Base-by-base conservation (phyloP, 1,284 basidiomycete genomes). In the Sanghuangporus weigelae region DNA sequence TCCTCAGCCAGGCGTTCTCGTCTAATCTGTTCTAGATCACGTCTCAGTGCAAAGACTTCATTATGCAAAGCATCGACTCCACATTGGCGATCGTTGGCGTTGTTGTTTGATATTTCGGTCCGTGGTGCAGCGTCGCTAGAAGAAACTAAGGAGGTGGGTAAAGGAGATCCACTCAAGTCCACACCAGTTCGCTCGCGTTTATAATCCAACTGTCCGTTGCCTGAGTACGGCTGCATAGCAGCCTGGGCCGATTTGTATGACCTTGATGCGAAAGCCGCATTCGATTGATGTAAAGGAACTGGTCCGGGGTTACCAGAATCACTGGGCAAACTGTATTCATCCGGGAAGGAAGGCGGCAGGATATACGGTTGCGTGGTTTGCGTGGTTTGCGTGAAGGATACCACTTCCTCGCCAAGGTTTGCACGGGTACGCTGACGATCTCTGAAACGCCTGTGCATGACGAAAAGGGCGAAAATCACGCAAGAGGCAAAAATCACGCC, bases 11-110 rank as follows among this genome's bases (percentile, higher is more conserved):
- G 26, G 21, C 67, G 55, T 59, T 68, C 64, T 26, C 51, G 55
- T 23, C 69, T 63, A 31, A 71, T 68, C 65, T 63, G 54, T 46
- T 70, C 63, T 67, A 72, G 65, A 49, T 71, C 69, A 8, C 68
- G 64, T n/a, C 71, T 63, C 48, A 71, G 46, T 39, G 57, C 60
- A 48, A 68, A 67, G 14, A 72, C 66, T 57, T 72, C 71, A 4
- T 46, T 61, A 26, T 66, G 50, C 49, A 71, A 58, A 50, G 55
- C 64, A 36, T 62, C 60, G 42, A 60, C 63, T 31, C 55, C 35
- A 35, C 54, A 35, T 39, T 61, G 36, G 38, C 58, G 64, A 19
- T 60, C 57, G 14, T 57, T 36, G 51, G 10, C 31, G 21, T n/a
- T 49, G 14, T 23, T n/a, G 19, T 19, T 23, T 19, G 21, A 49